Base-by-base conservation (phyloP, 164 flowering plant genomes). In the Berberis vulgaris region DNA sequence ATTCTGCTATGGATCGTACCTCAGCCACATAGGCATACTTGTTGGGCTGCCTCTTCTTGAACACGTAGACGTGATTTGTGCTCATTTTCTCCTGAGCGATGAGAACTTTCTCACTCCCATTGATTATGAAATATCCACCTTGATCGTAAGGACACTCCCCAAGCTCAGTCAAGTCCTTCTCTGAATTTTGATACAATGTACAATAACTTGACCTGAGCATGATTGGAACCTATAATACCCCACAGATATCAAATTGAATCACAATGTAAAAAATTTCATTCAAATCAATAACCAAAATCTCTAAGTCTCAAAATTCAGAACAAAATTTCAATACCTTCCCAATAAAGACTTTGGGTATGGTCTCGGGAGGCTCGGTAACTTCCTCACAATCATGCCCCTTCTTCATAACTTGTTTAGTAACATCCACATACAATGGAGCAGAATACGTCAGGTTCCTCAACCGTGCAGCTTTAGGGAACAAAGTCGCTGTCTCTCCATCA, bases 61-160 rank as follows among this genome's bases (percentile, higher is more conserved):
- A 95, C 9, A 95, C 99, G 66, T 95, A 95, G 8, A 95, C 99
- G 75, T 95, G 99, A 61, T 95, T 95, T 55, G 97, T 91, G 82
- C 97, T 90, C 98, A 93, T 93, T 79, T 93, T 93, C 80, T 93
- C 98, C 69, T 90, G 97, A 68, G 98, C 98, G 77, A 93, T 93
- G 38, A 93, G 74, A 61, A 93, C 98, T 71, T 93, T 93, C 67
- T 93, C 98, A 86, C 98, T 95, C 8, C 99, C 99, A 79, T 95
- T 95, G 50, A 95, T 86, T 5, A 95, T 95, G 53, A 91, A 95
- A 65, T 95, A 95, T 3, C 99, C 99, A 65, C 99, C 98, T 74
- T 95, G 99, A 73, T 95, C 99, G 67, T 82, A 89, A 4, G 99
- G 99, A 64, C 99, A 95, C 79, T 95, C 98, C 57, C 99, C 99